Base-by-base conservation (phyloP, 1,284 basidiomycete species). In the Irpex sp. region DNA sequence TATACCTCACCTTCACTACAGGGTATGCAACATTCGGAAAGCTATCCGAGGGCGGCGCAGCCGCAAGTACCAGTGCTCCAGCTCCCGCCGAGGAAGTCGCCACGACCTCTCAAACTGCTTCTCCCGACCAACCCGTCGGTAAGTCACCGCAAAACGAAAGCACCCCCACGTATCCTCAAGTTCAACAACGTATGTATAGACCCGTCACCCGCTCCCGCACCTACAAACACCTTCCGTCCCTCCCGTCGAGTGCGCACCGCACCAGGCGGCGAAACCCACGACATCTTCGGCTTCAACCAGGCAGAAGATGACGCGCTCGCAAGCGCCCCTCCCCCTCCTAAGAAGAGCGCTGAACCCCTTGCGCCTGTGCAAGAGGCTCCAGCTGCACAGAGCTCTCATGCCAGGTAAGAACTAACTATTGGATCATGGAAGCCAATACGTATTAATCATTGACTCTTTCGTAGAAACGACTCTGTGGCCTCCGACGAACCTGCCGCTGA, bases 11-110 rank as follows among this genome's bases (percentile, higher is more conserved):
- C 56, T 5, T 33, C 43, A 37, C 35, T 43, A 31, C 67, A 88
- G 86, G 79, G 62, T 88, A 87, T 68, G 86, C 83, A 1, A 81
- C 79, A 63, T 86, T 88, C 68, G 85, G 85, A 46, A 86, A 80
- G 69, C 65, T 76, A 21, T 63, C 71, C 31, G 63, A 65, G 13
- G 63, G 43, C 33, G 37, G 80, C 17, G 36, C 64, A n/a, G 63
- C 80, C n/a, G 36, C 64, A n/a, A 62, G 59, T 50, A 35, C 58
- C 31, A 56, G 61, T 31, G 26, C 65, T 13, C 53, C 65, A 17
- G 55, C 53, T n/a, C 26, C 57, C 7, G 13, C 19, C 21, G 54
- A 57, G 17, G 33, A 60, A 5, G 33, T 62, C 51, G 37, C 68
- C 19, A 31, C 60, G 47, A 54, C 60, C 15, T 64, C 68, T 33